Evolutionary conservation across 2,329 filamentous ascomycete genomes (phyloP).

Genomic region (Orbilia quercus): DNA sequence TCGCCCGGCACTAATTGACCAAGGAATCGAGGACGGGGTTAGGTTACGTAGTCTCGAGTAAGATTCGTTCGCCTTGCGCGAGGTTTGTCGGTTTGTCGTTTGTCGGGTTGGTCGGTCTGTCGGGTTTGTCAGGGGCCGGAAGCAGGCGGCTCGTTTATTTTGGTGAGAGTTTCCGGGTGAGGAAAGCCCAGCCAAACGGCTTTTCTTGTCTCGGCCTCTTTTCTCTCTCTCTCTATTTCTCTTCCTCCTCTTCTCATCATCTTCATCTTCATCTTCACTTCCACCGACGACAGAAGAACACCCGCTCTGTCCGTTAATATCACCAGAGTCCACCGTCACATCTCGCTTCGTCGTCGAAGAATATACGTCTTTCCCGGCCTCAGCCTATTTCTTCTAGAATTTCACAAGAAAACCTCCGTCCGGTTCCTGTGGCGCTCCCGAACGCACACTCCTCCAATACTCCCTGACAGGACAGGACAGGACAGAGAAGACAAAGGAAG

Average conservation of each 20-base stretch:
- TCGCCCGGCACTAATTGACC: background rate
- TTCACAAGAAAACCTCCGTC: background rate
- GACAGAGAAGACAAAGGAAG: background rate
- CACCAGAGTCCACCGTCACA: no score
- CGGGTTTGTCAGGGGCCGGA: slow-evolving; percentile 57
- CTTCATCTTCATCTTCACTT: slow-evolving; percentile 1
- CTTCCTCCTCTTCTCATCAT: slow-evolving; percentile 1
- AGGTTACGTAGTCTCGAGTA: background rate
- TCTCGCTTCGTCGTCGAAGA: background rate
- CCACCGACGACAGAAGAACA: no score
- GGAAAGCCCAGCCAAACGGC: slow-evolving; percentile 9
- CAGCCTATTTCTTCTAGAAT: background rate
- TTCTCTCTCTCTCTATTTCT: background rate
- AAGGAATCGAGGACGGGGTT: background rate
- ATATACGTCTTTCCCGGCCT: background rate
- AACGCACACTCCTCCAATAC: no score
- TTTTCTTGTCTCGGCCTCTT: slow-evolving; percentile 8
- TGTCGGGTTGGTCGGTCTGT: background rate
- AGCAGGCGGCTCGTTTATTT: slow-evolving; percentile 49
- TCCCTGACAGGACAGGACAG: background rate
- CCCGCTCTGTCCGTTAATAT: background rate
- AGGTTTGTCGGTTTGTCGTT: background rate
- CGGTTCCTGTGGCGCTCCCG: background rate
- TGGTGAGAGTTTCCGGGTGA: slow-evolving; percentile 13
- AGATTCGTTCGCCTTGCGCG: background rate